Conservation (phyloP, 306 rosid species). For the Alnus glutinosa region DNA sequence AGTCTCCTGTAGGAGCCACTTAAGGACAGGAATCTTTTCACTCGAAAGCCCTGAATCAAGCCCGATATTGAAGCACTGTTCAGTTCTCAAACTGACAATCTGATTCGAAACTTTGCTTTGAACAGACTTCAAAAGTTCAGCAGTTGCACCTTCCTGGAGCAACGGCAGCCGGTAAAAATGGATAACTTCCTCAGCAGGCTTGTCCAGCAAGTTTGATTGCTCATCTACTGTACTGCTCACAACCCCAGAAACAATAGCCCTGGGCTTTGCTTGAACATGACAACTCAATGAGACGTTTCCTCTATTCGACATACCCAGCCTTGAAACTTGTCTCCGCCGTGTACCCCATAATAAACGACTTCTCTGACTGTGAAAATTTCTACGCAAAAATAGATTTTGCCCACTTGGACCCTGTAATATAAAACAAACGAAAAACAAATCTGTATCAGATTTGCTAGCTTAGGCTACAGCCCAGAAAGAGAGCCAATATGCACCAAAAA, state of each 20-base stretch:
- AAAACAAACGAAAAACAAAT: not conserved
- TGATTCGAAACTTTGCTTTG: conserved; percentile 64
- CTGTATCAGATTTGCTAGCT: not conserved
- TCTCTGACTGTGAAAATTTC: conserved; percentile 37
- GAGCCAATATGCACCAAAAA: not conserved
- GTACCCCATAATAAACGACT: conserved; percentile 54
- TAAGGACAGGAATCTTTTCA: conserved; percentile 52
- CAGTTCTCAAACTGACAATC: conserved; percentile 69
- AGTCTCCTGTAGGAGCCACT: conserved; percentile 89
- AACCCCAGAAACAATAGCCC: conserved; percentile 52
- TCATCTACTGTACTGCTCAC: conserved; percentile 45
- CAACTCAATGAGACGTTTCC: conserved; percentile 47
- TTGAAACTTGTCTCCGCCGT: conserved; percentile 10
- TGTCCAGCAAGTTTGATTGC: conserved; percentile 46
- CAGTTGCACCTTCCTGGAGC: conserved; percentile 66
- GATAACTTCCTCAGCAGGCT: conserved; percentile 49
- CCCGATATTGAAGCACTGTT: conserved; percentile 81
- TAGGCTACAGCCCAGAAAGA: not conserved
- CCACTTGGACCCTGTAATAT: conserved; percentile 53
- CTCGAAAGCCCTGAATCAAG: conserved; percentile 48
- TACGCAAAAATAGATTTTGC: conserved; percentile 42
- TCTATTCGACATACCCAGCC: conserved; percentile 17
- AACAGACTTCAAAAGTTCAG: conserved; percentile 67
- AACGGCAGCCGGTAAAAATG: conserved; percentile 71
- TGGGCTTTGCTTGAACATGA: conserved; percentile 46